These are phyloP conservation scores for Binderoboletus segoi DNA, from an alignment of 1,284 basidiomycete species.

Conservation along the genomic window DNA sequence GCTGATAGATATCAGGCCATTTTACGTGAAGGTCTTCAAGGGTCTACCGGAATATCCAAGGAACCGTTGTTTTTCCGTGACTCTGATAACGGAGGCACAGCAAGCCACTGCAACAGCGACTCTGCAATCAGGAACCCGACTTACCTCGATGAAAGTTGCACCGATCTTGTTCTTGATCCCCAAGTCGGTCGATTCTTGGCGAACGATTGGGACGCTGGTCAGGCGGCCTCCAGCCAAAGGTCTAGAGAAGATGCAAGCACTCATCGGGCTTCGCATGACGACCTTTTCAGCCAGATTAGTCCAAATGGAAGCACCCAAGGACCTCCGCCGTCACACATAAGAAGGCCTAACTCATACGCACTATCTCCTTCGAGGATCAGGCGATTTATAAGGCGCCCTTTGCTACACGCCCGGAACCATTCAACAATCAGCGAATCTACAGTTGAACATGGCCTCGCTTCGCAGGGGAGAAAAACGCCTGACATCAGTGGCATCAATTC, in stretches of 20 bases:
- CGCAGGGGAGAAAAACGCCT: neutral
- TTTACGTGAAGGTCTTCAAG: neutral
- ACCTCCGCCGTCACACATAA: neutral
- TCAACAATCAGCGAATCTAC: neutral
- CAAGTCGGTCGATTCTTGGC: neutral
- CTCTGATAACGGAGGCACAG: slow-evolving; percentile 18
- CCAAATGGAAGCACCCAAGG: neutral
- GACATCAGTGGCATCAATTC: neutral
- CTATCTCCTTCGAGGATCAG: slow-evolving; percentile 33
- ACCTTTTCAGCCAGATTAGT: neutral
- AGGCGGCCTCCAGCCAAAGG: slow-evolving; percentile 2
- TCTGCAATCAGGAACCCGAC: neutral
- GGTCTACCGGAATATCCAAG: neutral
- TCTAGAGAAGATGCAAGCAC: slow-evolving; percentile 9
- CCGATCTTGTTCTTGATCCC: slow-evolving; percentile 30
- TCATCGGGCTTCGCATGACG: neutral
- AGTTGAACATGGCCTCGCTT: neutral
- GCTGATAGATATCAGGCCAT: slow-evolving; percentile 15
- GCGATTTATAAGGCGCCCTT: slow-evolving; percentile 21
- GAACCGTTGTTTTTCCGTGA: slow-evolving; percentile 22
- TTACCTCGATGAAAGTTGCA: slow-evolving; percentile 32
- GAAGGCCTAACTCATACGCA: slow-evolving; percentile 9
- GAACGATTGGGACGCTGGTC: slow-evolving; percentile 34
- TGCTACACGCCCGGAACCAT: neutral
- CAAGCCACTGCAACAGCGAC: neutral